Percentiles rank a stretch among this genome's conserved stretches.
Evolutionary conservation across 1,284 basidiomycete species (phyloP).

Genomic region (Trametes hirsuta): DNA sequence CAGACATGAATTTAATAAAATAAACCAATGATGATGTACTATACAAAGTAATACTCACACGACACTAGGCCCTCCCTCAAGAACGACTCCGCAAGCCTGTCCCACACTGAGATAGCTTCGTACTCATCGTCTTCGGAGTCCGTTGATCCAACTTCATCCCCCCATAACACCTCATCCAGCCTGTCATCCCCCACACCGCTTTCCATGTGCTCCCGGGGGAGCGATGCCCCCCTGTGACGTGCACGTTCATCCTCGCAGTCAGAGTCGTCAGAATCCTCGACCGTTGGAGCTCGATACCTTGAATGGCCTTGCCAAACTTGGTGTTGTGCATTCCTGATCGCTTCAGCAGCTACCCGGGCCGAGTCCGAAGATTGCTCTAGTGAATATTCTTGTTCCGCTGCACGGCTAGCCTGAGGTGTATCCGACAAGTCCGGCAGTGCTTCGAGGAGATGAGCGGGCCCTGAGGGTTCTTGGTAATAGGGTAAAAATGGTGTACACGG

Average conservation of each 20-base stretch:
- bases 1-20: neutral
- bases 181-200: no score
- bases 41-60: conserved; percentile 24
- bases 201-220: no score
- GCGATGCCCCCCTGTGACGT: no score
- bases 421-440: no score
- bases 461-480: no score
- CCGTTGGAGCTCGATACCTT: neutral
- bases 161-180: no score
- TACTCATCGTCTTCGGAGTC: conserved; percentile 11
- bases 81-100: conserved; percentile 25
- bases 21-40: neutral
- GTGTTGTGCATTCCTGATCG: neutral
- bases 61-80: conserved; percentile 20
- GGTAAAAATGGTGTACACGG: no score
- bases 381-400: no score
- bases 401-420: no score
- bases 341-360: neutral
- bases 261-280: neutral
- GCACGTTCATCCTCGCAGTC: neutral
- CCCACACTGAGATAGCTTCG: conserved; percentile 23
- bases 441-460: no score
- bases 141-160: neutral
- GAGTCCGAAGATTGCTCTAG: no score
- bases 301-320: neutral